Evolutionary conservation across 768 basidiomycete species (phyloP), one percentile per base, ranked within the genome.

Genomic region (Paxillus involutus): DNA sequence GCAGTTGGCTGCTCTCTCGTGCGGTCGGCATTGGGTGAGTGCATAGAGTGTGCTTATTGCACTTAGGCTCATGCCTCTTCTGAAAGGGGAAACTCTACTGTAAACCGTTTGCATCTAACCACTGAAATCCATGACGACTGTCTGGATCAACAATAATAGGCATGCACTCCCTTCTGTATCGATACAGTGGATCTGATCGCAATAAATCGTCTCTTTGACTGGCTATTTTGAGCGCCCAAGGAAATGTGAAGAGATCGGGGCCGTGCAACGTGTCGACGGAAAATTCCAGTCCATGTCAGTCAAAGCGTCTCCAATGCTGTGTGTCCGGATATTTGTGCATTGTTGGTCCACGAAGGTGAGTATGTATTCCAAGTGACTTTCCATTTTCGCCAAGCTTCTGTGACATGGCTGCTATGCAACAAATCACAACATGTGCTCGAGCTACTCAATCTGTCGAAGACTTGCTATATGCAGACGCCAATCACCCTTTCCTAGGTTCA

Each of bases 1-100:
- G 86, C 91, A 16, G 85, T 95, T 26, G 94, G 94, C 6, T 91
- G 94, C 65, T 93, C 90, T 35, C 77, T 96, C 42, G 83, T 92
- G 29, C 80, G 94, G 30, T 77, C 88, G 32, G 91, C 93, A 9
- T 74, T 96, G 50, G 92, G 92, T 92, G 63, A 48, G 82, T 72
- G 26, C 16, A 21, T 36, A 26, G 32, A 6, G 37, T 47, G 13
- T n/a, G 10, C 35, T n/a, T 44, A 29, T 51, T 45, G 5, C 14
- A 11, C 43, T 26, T 6, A 10, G 14, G 39, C 57, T 69, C 36
- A 63, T 42, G 33, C 10, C 30, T 35, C 43, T 40, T 41, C 53
- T 29, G 2, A 47, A 42, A 73, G 73, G 72, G 33, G 72, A 73
- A 61, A 71, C 68, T 14, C 47, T 73, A 19, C 66, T 73, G 30